These are phyloP conservation scores for Ulvella scutata DNA, from an alignment of 139 green algal genomes.

Conservation along the genomic window DNA sequence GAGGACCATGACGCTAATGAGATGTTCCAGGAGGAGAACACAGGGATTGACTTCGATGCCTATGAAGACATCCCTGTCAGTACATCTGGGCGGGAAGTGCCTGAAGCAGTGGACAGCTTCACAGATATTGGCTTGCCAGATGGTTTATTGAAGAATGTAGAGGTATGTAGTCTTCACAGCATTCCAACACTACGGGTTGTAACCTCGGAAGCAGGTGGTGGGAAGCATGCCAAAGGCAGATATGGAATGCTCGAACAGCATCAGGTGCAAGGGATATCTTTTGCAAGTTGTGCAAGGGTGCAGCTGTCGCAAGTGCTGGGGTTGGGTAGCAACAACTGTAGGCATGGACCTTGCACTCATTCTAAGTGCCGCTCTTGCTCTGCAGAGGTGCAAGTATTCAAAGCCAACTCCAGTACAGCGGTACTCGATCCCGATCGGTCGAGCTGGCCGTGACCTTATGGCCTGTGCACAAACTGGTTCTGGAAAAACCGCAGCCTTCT, in stretches of 20 bases:
- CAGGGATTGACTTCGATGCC: slow-evolving; percentile 94
- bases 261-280: no score
- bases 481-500: slow-evolving; percentile 97
- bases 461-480: slow-evolving; percentile 91
- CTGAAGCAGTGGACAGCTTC: slow-evolving; percentile 66
- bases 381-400: slow-evolving; percentile 85
- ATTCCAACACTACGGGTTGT: no score
- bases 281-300: no score
- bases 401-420: slow-evolving; percentile 96
- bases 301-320: no score
- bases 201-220: no score
- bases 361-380: no score
- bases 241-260: no score
- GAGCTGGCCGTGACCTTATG: slow-evolving; percentile 89
- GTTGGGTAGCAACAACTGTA: no score
- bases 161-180: no score
- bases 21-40: slow-evolving; percentile 77
- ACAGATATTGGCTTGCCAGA: slow-evolving; percentile 63
- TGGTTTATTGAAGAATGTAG: slow-evolving; percentile 77
- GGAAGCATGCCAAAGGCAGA: no score
- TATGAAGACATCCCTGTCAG: slow-evolving; percentile 98
- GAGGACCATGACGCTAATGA: slow-evolving; percentile 25
- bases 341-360: no score
- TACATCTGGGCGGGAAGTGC: slow-evolving; percentile 66
- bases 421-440: slow-evolving; percentile 90